Evolutionary conservation across 768 basidiomycete species (phyloP).

Genomic region (Tephrocybe rancida): DNA sequence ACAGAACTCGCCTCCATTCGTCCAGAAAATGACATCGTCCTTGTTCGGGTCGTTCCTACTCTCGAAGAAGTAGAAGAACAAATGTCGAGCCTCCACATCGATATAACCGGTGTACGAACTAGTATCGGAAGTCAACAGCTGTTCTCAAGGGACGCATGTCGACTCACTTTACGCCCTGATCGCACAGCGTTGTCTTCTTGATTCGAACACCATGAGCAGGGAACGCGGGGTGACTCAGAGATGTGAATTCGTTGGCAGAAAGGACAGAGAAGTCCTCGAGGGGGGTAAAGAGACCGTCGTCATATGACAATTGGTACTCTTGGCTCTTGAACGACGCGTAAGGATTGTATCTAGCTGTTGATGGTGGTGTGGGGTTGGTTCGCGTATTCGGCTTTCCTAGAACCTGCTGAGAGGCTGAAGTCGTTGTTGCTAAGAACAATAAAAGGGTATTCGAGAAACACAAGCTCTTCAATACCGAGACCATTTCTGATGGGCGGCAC

Average conservation of each 20-base stretch:
- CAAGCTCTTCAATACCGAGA: too few species aligned
- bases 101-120: slow-evolving; percentile 71
- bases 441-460: too few species aligned
- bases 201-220: slow-evolving; percentile 56
- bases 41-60: slow-evolving; percentile 60
- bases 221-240: slow-evolving; percentile 48
- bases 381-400: too few species aligned
- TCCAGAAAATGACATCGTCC: slow-evolving; percentile 66
- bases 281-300: slow-evolving; percentile 36
- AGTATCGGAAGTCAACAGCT: neutral
- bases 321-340: too few species aligned
- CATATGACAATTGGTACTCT: slow-evolving; percentile 19
- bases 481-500: too few species aligned
- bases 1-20: slow-evolving; percentile 40
- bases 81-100: slow-evolving; percentile 60
- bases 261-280: slow-evolving; percentile 33
- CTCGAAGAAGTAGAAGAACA: slow-evolving; percentile 83
- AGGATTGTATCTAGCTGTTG: too few species aligned
- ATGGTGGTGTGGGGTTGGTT: too few species aligned
- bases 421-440: too few species aligned
- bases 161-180: slow-evolving; percentile 50
- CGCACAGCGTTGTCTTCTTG: slow-evolving; percentile 62
- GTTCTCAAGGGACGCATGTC: neutral
- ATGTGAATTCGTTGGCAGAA: slow-evolving; percentile 35
- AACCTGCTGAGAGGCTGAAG: too few species aligned